Percentiles rank a stretch among this genome's conserved stretches.
Evolutionary conservation across 2,329 filamentous ascomycete genomes (phyloP).

Genomic region (Talaromyces sp.): DNA sequence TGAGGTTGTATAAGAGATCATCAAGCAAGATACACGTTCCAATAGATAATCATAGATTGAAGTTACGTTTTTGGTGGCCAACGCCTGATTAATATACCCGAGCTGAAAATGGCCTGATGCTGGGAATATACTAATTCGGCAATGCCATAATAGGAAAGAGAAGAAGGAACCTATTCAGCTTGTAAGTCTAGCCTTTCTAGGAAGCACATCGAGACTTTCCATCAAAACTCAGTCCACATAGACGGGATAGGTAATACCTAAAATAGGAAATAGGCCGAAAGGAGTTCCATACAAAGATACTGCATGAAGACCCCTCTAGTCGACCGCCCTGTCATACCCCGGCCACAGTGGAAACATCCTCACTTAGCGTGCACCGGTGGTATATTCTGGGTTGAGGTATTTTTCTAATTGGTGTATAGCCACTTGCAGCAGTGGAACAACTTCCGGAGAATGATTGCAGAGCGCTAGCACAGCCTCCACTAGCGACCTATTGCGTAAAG

Average conservation of each 20-base stretch:
- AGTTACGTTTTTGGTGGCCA: no score
- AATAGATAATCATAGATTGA: no score
- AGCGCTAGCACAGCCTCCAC: not conserved
- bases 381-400: not conserved
- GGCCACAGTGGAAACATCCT: not conserved
- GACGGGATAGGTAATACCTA: not conserved
- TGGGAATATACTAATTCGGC: no score
- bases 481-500: not conserved
- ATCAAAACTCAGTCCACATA: not conserved
- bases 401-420: not conserved
- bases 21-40: no score
- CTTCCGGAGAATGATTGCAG: not conserved
- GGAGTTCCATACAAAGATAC: not conserved
- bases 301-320: not conserved
- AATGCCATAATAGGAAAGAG: not conserved
- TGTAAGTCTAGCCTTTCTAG: not conserved
- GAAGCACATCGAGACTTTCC: not conserved
- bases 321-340: not conserved
- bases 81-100: no score
- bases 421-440: not conserved
- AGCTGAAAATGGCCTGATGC: no score
- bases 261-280: conserved; percentile 2
- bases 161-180: not conserved
- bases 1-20: not conserved
- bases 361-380: not conserved